A percentile compares a stretch with the other conserved stretches of the same genome.
phyloP scores from a whole-genome alignment of 352 stramenopile species.

The Blastocystis sp. region DNA sequence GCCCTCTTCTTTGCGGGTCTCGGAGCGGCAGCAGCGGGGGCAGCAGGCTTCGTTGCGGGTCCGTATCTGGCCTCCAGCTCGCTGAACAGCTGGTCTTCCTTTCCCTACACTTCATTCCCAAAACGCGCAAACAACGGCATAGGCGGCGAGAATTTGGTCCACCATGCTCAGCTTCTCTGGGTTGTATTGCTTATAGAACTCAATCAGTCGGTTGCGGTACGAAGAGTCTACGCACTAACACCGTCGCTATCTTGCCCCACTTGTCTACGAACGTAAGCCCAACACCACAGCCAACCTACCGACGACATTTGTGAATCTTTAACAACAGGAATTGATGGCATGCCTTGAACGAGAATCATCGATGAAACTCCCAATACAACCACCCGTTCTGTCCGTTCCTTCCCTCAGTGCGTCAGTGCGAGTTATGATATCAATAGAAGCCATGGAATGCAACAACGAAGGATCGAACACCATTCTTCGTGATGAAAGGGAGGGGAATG shows the following conservation, averaged over 20 bases:
- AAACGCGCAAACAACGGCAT: constrained; percentile 33
- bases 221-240: constrained; percentile 47
- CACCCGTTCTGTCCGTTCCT: not conserved
- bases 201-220: constrained; percentile 48
- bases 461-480: not conserved
- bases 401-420: not conserved
- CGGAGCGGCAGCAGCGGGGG: not conserved
- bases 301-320: constrained; percentile 25
- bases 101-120: constrained; percentile 14
- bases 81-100: constrained; percentile 61
- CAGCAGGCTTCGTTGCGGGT: constrained; percentile 5
- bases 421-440: too few species aligned
- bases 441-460: too few species aligned
- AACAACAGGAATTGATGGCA: constrained; percentile 6
- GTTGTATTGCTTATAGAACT: constrained; percentile 73
- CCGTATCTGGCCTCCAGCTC: constrained; percentile 64
- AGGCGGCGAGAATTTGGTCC: constrained; percentile 67
- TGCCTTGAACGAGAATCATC: not conserved
- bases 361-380: constrained; percentile 58
- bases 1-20: not conserved
- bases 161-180: constrained; percentile 68
- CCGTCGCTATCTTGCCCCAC: constrained; percentile 11
- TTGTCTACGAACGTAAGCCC: constrained; percentile 17
- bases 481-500: too few species aligned
- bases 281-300: constrained; percentile 4